Percentiles rank a stretch among this genome's conserved stretches.
Conservation (phyloP, 148 eudicot genomes). For the Gaultheria prostrata region DNA sequence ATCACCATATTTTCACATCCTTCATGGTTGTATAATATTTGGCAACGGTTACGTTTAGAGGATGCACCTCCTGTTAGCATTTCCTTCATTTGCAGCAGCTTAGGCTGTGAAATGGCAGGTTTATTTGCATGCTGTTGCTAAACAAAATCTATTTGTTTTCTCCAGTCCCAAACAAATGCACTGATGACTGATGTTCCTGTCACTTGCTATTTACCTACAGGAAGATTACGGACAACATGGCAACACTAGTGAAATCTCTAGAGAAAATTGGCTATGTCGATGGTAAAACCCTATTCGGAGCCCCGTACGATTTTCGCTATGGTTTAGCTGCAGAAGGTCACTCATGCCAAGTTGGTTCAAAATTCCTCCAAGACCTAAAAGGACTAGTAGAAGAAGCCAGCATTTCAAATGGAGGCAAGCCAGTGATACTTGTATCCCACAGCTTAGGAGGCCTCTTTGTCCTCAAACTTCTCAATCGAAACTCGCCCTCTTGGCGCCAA, state of each 20-base stretch:
- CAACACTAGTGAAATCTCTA: constrained; percentile 56
- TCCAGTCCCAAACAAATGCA: background rate
- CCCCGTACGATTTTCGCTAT: constrained; percentile 93
- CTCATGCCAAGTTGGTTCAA: constrained; percentile 47
- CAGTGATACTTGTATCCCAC: constrained; percentile 70
- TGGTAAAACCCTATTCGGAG: constrained; percentile 68
- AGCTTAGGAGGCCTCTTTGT: constrained; percentile 82
- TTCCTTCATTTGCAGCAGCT: background rate
- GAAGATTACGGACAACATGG: constrained; percentile 65
- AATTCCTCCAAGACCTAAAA: constrained; percentile 68
- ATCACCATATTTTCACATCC: background rate
- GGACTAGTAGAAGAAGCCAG: constrained; percentile 58
- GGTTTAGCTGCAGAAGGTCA: constrained; percentile 71
- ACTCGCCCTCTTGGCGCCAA: constrained; percentile 55
- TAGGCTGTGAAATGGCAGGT: background rate
- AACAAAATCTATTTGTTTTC: background rate
- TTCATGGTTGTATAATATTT: background rate
- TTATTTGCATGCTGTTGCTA: background rate
- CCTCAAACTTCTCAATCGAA: constrained; percentile 62
- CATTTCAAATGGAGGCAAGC: constrained; percentile 50
- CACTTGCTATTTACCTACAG: constrained; percentile 26
- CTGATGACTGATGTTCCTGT: background rate
- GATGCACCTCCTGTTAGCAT: background rate
- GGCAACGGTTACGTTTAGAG: background rate
- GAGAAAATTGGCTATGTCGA: constrained; percentile 59